Base-by-base conservation (phyloP, 1,284 basidiomycete species). In the Tilletia caries region DNA sequence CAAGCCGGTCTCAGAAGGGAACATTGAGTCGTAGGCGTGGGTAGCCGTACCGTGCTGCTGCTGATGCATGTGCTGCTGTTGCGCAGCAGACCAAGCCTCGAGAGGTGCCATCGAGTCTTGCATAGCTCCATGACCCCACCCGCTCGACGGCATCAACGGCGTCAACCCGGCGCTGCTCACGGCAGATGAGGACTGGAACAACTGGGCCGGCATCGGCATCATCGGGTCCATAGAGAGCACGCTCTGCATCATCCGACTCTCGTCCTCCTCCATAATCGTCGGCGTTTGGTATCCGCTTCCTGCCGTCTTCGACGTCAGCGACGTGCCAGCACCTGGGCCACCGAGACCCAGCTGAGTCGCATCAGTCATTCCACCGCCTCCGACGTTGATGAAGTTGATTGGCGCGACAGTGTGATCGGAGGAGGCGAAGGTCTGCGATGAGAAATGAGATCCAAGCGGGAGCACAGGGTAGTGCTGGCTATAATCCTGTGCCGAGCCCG, bases 201-300 rank as follows among this genome's bases (percentile, higher is more conserved):
- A 27, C 25, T 15, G 25, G 13, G 66, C 32, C 20, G 44, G 46
- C 25, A 32, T 46, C 27, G 27, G 29, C 23, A 32, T 27, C 29
- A 32, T 46, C 46, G 27, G 20, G 41, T 12, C 54, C 54, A 60
- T 60, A 4, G 54, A 60, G 5, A 60, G 20, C 25, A 60, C 54
- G 27, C 29, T 60, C 25, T 65, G 37, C 64, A 66, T 67, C 20
- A 65, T 50, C 13, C 50, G 46, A 32, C 73, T 71, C 50, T 79
- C 78, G 52, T 79, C 78, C 67, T 80, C 78, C 58, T 80, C 78
- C 43, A 80, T 68, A 32, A 80, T 80, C 13, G 78, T 80, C 10
- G 78, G 78, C 5, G 78, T 79, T 54, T 71, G 75, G 67, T 76
- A 72, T 43, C 76, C 77, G 23, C 74, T 75, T 15, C 43, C 44